These are phyloP conservation scores for Amanita pallidorosea DNA, from an alignment of 768 basidiomycete genomes.

Conservation along the genomic window DNA sequence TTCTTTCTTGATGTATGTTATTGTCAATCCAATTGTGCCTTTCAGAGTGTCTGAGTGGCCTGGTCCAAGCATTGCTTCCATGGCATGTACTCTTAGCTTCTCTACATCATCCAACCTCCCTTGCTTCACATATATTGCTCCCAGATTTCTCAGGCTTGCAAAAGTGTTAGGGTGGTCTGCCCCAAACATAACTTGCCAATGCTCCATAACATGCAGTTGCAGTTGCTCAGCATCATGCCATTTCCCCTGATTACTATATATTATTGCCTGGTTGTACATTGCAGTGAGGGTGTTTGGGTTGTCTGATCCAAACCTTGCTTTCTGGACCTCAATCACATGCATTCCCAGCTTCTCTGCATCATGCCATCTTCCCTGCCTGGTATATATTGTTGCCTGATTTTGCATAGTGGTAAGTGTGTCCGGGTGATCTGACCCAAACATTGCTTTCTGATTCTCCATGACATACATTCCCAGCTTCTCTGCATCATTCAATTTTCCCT, in stretches of 20 bases:
- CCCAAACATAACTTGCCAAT: background rate
- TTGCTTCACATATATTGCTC: background rate
- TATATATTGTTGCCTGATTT: background rate
- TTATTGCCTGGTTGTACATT: conserved; percentile 8
- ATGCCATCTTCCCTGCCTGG: background rate
- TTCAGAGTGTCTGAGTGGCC: background rate
- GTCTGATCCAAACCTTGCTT: conserved; percentile 6
- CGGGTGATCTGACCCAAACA: too few relatives aligned
- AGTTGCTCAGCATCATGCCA: background rate
- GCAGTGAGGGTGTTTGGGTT: conserved; percentile 7
- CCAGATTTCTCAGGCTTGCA: background rate
- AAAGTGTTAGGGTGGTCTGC: background rate
- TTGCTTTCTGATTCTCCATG: too few relatives aligned
- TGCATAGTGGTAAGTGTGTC: too few relatives aligned
- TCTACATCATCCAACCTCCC: background rate
- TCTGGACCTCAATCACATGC: background rate
- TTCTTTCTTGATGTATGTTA: background rate
- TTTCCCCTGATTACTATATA: conserved; percentile 4
- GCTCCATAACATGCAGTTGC: background rate
- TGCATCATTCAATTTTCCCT: background rate
- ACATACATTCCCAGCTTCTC: background rate
- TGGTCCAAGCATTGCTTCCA: background rate
- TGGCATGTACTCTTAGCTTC: background rate
- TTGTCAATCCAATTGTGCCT: background rate
- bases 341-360: background rate